Conservation (phyloP, 2,329 filamentous ascomycete species). For the Cordyceps farinosa region DNA sequence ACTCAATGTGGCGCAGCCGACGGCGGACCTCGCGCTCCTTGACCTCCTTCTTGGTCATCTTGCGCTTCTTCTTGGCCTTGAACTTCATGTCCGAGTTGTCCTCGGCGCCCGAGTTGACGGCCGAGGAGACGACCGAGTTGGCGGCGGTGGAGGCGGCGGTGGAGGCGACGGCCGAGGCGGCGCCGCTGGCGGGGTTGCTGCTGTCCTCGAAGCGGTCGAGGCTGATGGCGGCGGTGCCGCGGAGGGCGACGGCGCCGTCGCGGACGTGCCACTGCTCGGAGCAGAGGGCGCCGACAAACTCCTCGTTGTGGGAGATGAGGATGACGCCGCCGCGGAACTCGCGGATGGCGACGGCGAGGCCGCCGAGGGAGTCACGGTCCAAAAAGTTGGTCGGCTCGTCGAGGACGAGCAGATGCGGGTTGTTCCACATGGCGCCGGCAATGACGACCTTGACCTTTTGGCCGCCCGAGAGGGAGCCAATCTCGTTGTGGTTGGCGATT, state of each 20-base stretch:
- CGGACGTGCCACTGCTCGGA: conserved; percentile 95
- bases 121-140: conserved; percentile 45
- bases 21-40: conserved; percentile 90
- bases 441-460: conserved; percentile 99
- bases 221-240: conserved; percentile 69
- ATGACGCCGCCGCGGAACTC: conserved; percentile 98
- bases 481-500: conserved; percentile 98
- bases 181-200: conserved; percentile 55
- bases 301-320: conserved; percentile 99
- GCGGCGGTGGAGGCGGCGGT: conserved; percentile 54
- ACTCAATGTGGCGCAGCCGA: conserved; percentile 78
- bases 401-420: conserved; percentile 92
- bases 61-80: conserved; percentile 90
- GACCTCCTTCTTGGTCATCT: conserved; percentile 93
- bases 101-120: conserved; percentile 79
- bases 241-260: conserved; percentile 81
- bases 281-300: conserved; percentile 94
- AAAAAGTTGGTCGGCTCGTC: conserved; percentile 99
- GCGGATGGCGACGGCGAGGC: conserved; percentile 93
- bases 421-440: conserved; percentile 97
- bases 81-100: conserved; percentile 82
- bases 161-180: conserved; percentile 56
- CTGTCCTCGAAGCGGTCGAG: conserved; percentile 83
- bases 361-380: conserved; percentile 94
- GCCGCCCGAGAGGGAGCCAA: conserved; percentile 89